A percentile compares a stretch with the other conserved stretches of the same genome.
Evolutionary conservation across 768 basidiomycete genomes (phyloP).

Genomic region (Lepiota subincarnata): DNA sequence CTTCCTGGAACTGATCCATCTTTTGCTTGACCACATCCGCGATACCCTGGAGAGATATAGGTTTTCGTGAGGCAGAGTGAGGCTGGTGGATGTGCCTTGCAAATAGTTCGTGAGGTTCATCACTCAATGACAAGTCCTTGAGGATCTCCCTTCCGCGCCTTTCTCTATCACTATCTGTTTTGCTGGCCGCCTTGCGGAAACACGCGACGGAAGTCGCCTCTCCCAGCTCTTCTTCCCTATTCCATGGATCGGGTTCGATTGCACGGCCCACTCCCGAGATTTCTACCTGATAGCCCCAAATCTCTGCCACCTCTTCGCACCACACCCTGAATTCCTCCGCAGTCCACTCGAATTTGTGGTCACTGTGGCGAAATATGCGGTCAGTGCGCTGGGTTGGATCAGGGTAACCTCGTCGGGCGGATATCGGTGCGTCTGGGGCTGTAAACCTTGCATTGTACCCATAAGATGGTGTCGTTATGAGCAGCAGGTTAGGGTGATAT

Average conservation of each 20-base stretch:
- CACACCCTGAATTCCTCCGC: constrained; percentile 63
- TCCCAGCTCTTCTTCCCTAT: constrained; percentile 58
- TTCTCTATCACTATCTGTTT: constrained; percentile 29
- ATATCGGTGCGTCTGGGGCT: constrained; percentile 40
- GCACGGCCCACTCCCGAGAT: constrained; percentile 57
- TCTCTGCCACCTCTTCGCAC: constrained; percentile 50
- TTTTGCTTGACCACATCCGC: constrained; percentile 41
- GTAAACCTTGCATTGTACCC: constrained; percentile 78
- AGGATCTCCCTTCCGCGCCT: constrained; percentile 32
- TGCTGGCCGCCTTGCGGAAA: constrained; percentile 41
- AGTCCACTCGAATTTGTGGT: constrained; percentile 93
- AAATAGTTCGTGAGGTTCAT: constrained; percentile 42
- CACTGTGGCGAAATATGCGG: constrained; percentile 73
- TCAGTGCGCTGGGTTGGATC: constrained; percentile 77
- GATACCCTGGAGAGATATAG: constrained; percentile 42
- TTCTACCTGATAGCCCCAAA: constrained; percentile 73
- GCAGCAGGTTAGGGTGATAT: constrained; percentile 69
- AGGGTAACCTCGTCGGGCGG: constrained; percentile 47
- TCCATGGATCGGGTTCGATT: constrained; percentile 63
- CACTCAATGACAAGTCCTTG: constrained; percentile 19
- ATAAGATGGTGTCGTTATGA: constrained; percentile 85
- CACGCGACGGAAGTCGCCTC: constrained; percentile 66
- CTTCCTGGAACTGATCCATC: constrained; percentile 53
- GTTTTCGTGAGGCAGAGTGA: constrained; percentile 43
- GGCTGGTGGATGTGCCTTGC: constrained; percentile 46